Base-by-base conservation (phyloP, 352 stramenopile genomes). In the Thraustochytrium aureum region DNA sequence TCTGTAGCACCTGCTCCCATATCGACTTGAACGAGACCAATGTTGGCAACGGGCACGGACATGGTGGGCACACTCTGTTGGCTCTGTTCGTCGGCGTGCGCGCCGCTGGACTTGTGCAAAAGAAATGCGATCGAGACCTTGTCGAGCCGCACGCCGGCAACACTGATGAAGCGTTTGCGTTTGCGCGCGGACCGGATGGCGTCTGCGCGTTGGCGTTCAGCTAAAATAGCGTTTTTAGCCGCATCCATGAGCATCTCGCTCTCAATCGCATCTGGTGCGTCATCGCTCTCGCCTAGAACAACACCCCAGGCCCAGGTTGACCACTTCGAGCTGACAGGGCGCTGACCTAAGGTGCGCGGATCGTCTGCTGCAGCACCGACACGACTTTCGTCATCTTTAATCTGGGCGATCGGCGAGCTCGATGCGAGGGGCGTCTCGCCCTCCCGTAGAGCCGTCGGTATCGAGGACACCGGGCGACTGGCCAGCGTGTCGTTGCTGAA, bases 261-360 rank as follows among this genome's bases (percentile, higher is more conserved):
- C 41, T 79, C 69, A 14, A 79, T n/a, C 37, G 59, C 32, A 39
- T 79, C 69, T 32, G 67, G 39, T 17, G 42, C 64, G 35, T 79
- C 33, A 12, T 79, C 69, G 33, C 39, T 38, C 10, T 79, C 69
- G 26, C 69, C 69, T 2, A 79, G 47, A 4, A 79, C 2, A 5
- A 79, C 50, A 20, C 69, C 69, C 69, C 69, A 79, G 26, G 69
- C 69, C 69, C 69, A 79, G 20, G 10, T n/a, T n/a, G n/a, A n/a
- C n/a, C n/a, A n/a, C n/a, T n/a, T n/a, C n/a, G n/a, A n/a, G n/a
- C n/a, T n/a, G n/a, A n/a, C n/a, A n/a, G n/a, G n/a, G n/a, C n/a
- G n/a, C n/a, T n/a, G n/a, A n/a, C n/a, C n/a, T n/a, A n/a, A n/a
- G n/a, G n/a, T n/a, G n/a, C n/a, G n/a, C n/a, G n/a, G n/a, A n/a